A percentile compares a stretch with the other conserved stretches of the same genome.
phyloP scores from a whole-genome alignment of 257 asterid species.

The Mitragyna speciosa region DNA sequence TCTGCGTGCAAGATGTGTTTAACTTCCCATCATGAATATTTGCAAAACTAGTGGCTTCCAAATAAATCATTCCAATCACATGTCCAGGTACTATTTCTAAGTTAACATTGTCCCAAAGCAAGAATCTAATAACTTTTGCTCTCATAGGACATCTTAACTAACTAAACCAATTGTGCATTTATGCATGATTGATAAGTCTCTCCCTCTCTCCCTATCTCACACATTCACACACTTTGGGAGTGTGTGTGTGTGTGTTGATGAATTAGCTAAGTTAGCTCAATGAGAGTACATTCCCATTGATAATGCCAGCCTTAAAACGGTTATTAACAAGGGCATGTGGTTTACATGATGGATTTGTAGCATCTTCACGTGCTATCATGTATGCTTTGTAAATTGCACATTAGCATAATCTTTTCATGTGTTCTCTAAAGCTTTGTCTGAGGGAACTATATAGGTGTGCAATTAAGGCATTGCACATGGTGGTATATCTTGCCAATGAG shows the following conservation, averaged over 20 bases:
- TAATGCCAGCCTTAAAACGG: conserved; percentile 19
- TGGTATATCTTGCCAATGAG: conserved; percentile 39
- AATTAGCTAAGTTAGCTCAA: conserved; percentile 1
- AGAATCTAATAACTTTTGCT: conserved; percentile 22
- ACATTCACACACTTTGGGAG: neutral
- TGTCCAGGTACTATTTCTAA: conserved; percentile 10
- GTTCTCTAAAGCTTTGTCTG: conserved; percentile 31
- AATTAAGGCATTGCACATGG: conserved; percentile 57
- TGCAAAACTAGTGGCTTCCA: conserved; percentile 16
- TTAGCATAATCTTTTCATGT: conserved; percentile 36
- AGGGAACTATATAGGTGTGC: conserved; percentile 30
- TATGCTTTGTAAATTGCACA: conserved; percentile 31
- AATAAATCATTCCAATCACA: conserved; percentile 26
- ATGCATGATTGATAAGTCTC: neutral
- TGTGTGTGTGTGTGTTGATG: neutral
- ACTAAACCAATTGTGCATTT: neutral
- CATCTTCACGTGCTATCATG: conserved; percentile 45
- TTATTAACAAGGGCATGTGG: conserved; percentile 44
- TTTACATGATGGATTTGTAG: conserved; percentile 48
- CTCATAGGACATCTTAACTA: conserved; percentile 10
- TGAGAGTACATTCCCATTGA: conserved; percentile 25
- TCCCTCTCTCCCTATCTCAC: neutral
- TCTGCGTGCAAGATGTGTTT: neutral
- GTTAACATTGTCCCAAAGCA: conserved; percentile 19
- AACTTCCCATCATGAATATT: neutral